Evolutionary conservation across 2,329 filamentous ascomycete genomes (phyloP).

Genomic region (Penicillium sp.): DNA sequence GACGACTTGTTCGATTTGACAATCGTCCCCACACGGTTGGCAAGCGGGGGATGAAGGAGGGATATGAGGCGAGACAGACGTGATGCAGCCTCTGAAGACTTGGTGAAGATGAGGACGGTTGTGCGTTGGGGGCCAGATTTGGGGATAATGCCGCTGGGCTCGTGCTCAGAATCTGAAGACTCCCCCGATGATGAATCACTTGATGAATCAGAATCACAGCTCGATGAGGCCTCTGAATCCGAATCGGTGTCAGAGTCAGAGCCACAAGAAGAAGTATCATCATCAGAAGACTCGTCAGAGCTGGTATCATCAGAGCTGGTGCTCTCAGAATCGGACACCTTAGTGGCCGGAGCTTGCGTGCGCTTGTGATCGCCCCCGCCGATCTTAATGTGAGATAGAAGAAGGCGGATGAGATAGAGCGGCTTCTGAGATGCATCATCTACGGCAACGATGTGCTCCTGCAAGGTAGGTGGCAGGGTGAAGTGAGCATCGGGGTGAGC

Average conservation of each 20-base stretch:
- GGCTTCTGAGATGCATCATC: conserved; percentile 73
- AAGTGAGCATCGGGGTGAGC: conserved; percentile 43
- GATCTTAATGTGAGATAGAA: conserved; percentile 51
- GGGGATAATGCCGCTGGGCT: conserved; percentile 33
- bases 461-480: conserved; percentile 63
- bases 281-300: conserved; percentile 37
- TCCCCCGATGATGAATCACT: conserved; percentile 1
- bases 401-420: conserved; percentile 77
- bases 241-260: conserved; percentile 30
- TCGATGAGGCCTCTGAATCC: conserved; percentile 27
- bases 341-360: conserved; percentile 1
- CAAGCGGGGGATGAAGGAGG: conserved; percentile 63
- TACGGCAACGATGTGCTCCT: conserved; percentile 68
- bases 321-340: conserved; percentile 18
- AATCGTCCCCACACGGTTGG: conserved; percentile 65
- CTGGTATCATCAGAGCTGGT: conserved; percentile 42
- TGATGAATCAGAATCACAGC: conserved; percentile 21
- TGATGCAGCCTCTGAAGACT: conserved; percentile 84
- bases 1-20: conserved; percentile 77
- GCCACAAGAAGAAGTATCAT: conserved; percentile 27
- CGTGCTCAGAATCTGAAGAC: conserved; percentile 21
- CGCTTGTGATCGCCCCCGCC: conserved; percentile 8
- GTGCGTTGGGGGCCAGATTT: conserved; percentile 31
- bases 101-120: conserved; percentile 78
- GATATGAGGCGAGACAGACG: conserved; percentile 79